Percentiles rank a stretch among this genome's conserved stretches.
phyloP scores from a whole-genome alignment of 805 yeast species.

The Yarrowia sp. region DNA sequence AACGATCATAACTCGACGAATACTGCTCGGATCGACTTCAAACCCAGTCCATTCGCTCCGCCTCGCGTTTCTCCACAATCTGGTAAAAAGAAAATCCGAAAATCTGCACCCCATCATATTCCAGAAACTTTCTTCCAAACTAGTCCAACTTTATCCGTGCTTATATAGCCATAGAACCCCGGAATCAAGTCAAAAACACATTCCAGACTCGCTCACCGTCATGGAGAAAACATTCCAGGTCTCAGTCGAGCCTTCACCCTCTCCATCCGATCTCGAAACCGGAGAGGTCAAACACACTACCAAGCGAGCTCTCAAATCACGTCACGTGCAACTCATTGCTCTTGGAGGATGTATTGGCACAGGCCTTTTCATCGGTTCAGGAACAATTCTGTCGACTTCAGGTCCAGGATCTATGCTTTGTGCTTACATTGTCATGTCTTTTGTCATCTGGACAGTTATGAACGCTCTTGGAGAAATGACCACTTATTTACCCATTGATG shows the following conservation, averaged over 20 bases:
- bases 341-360: slow-evolving; percentile 78
- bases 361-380: slow-evolving; percentile 74
- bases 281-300: slow-evolving; percentile 27
- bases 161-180: background rate
- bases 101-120: no score
- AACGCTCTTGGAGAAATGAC: slow-evolving; percentile 56
- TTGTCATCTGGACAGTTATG: slow-evolving; percentile 65
- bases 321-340: slow-evolving; percentile 73
- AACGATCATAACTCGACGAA: no score
- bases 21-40: no score
- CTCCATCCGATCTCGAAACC: background rate
- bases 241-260: slow-evolving; percentile 5
- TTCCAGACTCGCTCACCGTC: background rate
- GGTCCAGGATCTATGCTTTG: slow-evolving; percentile 69
- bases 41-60: no score
- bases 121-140: no score
- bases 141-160: background rate
- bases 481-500: slow-evolving; percentile 54
- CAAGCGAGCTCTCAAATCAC: slow-evolving; percentile 45
- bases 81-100: no score
- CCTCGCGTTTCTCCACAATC: no score
- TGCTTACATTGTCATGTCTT: slow-evolving; percentile 61
- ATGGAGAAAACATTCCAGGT: background rate
- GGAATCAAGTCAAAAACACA: no score
- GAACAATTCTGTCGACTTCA: slow-evolving; percentile 58